phyloP scores from a whole-genome alignment of 1,284 basidiomycete genomes.

The Cutaneotrichosporon arboriforme region DNA sequence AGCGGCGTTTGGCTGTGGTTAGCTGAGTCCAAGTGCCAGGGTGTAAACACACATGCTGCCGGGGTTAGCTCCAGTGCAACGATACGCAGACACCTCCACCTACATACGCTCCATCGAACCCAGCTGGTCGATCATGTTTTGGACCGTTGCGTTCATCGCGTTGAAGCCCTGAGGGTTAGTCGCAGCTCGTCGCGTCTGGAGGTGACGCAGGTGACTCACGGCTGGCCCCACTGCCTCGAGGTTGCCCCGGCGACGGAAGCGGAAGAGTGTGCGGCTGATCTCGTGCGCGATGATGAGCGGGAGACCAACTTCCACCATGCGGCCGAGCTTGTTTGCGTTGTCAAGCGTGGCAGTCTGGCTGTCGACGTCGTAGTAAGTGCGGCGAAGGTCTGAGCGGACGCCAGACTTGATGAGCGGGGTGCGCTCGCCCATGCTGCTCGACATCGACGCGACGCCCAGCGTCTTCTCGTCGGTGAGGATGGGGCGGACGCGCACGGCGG shows the following conservation, averaged over 20 bases:
- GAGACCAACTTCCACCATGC: constrained; percentile 36
- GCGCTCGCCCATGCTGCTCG: constrained; percentile 19
- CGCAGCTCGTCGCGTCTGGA: background rate
- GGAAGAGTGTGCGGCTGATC: constrained; percentile 61
- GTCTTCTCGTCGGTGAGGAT: background rate
- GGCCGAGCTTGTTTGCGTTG: constrained; percentile 23
- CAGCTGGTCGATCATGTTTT: constrained; percentile 74
- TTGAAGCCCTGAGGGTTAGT: constrained; percentile 57
- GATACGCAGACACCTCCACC: constrained; percentile 9
- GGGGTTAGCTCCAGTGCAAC: background rate
- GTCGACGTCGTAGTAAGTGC: constrained; percentile 20
- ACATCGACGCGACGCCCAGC: background rate
- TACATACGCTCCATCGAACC: constrained; percentile 73
- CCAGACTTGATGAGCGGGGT: constrained; percentile 45
- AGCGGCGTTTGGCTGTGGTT: constrained; percentile 35
- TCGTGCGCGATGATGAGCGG: constrained; percentile 59
- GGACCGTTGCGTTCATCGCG: constrained; percentile 60
- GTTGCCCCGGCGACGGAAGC: constrained; percentile 68
- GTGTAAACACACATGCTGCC: constrained; percentile 13
- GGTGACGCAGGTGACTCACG: constrained; percentile 55
- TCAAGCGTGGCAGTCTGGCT: constrained; percentile 3
- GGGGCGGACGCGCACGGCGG: constrained; percentile 29
- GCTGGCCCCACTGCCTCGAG: constrained; percentile 79
- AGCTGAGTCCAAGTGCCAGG: background rate
- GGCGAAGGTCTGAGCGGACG: constrained; percentile 34